A percentile compares a stretch with the other conserved stretches of the same genome.
Conservation (phyloP, 805 yeast genomes). For the Candida piceae region DNA sequence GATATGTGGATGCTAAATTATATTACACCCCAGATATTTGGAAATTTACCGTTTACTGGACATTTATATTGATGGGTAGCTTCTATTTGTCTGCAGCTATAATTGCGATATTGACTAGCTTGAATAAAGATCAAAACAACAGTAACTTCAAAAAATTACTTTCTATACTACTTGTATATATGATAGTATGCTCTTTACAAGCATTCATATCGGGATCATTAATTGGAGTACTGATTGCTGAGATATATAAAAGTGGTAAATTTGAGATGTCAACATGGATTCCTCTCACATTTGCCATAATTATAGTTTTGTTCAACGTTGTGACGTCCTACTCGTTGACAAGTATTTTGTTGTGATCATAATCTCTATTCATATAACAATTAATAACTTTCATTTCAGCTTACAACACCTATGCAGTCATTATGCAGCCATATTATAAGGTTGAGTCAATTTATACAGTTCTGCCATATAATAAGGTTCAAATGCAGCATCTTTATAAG, state of each 20-base stretch:
- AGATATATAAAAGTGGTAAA: constrained; percentile 73
- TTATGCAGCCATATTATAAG: no score
- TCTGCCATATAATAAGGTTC: no score
- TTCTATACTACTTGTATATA: constrained; percentile 42
- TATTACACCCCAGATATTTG: constrained; percentile 73
- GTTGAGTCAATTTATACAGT: no score
- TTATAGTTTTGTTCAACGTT: constrained; percentile 62
- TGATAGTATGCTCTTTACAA: constrained; percentile 51
- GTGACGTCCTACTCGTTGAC: constrained; percentile 61
- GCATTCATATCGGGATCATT: constrained; percentile 73
- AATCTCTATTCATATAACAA: no score
- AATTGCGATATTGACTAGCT: constrained; percentile 49
- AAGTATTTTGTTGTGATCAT: constrained; percentile 36
- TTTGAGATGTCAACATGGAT: constrained; percentile 94
- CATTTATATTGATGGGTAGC: constrained; percentile 58
- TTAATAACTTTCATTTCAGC: no score
- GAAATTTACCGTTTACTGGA: constrained; percentile 81
- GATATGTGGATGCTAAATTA: constrained; percentile 48
- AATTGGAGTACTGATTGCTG: constrained; percentile 68
- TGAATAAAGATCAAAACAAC: constrained; percentile 31
- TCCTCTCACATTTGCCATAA: constrained; percentile 76
- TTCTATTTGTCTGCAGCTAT: constrained; percentile 63
- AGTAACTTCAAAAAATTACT: constrained; percentile 25
- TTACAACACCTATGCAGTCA: no score
- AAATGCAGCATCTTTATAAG: no score